A percentile compares a stretch with the other conserved stretches of the same genome.
Conservation (phyloP, 164 flowering plant species). For the Echeveria elegans region DNA sequence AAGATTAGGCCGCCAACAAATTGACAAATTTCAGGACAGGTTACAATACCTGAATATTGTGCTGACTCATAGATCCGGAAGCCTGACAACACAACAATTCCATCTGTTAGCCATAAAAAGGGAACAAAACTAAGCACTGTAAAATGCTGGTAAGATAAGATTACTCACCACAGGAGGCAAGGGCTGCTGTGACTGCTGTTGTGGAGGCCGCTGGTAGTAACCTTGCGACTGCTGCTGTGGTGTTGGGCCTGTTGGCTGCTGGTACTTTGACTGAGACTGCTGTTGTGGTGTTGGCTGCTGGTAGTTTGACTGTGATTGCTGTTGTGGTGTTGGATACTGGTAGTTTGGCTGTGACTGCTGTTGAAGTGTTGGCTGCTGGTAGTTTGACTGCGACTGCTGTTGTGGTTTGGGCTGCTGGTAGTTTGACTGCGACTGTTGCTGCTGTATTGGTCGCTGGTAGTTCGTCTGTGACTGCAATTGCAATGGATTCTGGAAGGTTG, state of each 20-base stretch:
- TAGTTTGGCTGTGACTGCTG: conserved; percentile 25
- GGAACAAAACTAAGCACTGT: not conserved
- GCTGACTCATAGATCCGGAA: conserved; percentile 32
- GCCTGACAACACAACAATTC: conserved; percentile 32
- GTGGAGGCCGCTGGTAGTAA: conserved; percentile 34
- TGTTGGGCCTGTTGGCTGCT: no score
- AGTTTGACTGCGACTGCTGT: conserved; percentile 19
- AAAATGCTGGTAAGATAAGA: not conserved
- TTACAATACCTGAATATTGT: conserved; percentile 34
- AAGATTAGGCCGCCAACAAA: no score
- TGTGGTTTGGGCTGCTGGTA: conserved; percentile 38
- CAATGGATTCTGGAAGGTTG: conserved; percentile 32
- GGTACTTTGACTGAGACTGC: no score
- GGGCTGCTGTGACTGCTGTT: no score
- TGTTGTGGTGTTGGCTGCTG: conserved; percentile 35
- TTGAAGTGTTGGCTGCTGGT: conserved; percentile 31
- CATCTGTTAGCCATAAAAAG: not conserved
- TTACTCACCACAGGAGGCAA: conserved; percentile 41
- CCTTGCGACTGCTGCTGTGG: conserved; percentile 35
- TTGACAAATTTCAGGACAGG: no score
- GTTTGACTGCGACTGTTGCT: conserved; percentile 17
- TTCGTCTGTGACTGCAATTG: conserved; percentile 37
- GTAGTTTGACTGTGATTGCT: conserved; percentile 23
- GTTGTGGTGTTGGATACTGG: conserved; percentile 39
- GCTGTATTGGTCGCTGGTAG: conserved; percentile 37